Evolutionary conservation across 176 grass and related monocot genomes (phyloP), one percentile per base, ranked within the genome.

Genomic region (Hordeum marinum): DNA sequence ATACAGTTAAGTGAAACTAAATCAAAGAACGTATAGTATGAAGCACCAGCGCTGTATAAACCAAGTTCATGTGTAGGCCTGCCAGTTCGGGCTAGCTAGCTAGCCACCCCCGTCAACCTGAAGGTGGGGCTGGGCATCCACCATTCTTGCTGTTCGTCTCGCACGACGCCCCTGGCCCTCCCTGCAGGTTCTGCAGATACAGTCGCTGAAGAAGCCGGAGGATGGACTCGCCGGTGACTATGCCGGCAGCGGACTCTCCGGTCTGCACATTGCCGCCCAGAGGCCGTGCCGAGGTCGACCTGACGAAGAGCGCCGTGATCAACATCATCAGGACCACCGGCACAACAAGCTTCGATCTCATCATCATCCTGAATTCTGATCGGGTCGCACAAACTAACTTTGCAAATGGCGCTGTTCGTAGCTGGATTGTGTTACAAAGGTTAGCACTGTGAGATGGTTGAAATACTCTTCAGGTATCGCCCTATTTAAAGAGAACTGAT

Each of bases 181-280:
- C 63, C 67, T 6, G 67, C 73, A 90, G 72, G 42, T 86, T 84
- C 83, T 90, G 83, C 78, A 86, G 73, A 24, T 86, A 90, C 18
- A 90, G 23, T 6, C 40, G 78, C 31, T 79, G 63, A 64, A 90
- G 78, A 63, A 82, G 23, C 72, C 77, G 72, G 18, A 82, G 23
- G 62, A 77, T 63, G 24, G 75, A 76, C 62, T 86, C 34, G 40
- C 83, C 62, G 64, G 83, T 72, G 79, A 50, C 23, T 6, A 1
- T 20, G n/a, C 7, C 78, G 8, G 54, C 55, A 1, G 23, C 36
- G 20, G 9, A 40, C 11, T 68, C 76, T 45, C 46, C 58, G 1
- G 77, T 68, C 48, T 35, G 34, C 7, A 9, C 62, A 9, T 34
- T 43, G 32, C 11, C 54, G 3, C 24, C 34, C 37, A 89, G 5